Conservation (phyloP, 495 filamentous ascomycete species). For the Rhypophila decipiens region DNA sequence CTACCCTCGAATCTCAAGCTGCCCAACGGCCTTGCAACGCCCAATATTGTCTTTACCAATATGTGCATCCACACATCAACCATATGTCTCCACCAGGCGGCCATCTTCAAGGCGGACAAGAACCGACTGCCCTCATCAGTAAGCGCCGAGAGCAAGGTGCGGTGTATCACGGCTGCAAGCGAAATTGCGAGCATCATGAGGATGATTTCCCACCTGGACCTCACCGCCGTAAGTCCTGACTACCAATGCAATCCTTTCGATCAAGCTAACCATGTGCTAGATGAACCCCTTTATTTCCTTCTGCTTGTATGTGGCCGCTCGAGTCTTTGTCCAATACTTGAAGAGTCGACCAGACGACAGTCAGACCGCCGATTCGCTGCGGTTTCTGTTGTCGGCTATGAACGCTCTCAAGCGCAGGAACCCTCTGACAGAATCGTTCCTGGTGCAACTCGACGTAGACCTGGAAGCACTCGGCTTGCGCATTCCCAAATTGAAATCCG, state of each 20-base stretch:
- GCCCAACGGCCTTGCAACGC: constrained; percentile 64
- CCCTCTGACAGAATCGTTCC: constrained; percentile 89
- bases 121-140: constrained; percentile 72
- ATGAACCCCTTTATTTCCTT: constrained; percentile 97
- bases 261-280: constrained; percentile 34
- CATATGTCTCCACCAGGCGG: constrained; percentile 95
- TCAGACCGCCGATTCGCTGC: constrained; percentile 72
- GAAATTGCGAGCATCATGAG: constrained; percentile 97
- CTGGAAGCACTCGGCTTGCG: constrained; percentile 59
- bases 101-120: constrained; percentile 94
- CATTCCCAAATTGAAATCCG: constrained; percentile 45
- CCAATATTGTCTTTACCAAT: constrained; percentile 91
- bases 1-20: constrained; percentile 80
- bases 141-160: constrained; percentile 79
- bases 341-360: constrained; percentile 82
- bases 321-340: constrained; percentile 92
- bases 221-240: constrained; percentile 61
- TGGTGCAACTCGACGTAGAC: constrained; percentile 90
- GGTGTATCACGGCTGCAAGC: constrained; percentile 88
- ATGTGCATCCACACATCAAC: constrained; percentile 96
- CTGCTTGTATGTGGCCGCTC: constrained; percentile 88
- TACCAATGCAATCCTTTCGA: too few species aligned
- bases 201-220: constrained; percentile 84
- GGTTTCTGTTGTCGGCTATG: constrained; percentile 86
- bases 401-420: constrained; percentile 82